Conservation (phyloP, 2,329 filamentous ascomycete genomes). For the Huntiella decipiens region DNA sequence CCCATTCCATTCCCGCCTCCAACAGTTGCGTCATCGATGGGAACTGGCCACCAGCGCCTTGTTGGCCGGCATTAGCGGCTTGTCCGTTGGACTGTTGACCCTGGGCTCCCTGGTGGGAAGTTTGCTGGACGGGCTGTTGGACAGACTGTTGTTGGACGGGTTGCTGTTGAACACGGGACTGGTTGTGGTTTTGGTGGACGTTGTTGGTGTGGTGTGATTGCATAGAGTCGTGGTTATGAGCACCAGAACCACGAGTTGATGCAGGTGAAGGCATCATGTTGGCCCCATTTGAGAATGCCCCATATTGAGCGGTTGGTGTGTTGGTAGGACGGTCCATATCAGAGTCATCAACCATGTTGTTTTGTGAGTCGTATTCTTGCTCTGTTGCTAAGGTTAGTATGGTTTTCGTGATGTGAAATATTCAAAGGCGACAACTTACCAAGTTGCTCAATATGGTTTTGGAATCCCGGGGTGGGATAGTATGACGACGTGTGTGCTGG, state of each 20-base stretch:
- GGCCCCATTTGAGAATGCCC: constrained; percentile 19
- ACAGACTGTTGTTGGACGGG: constrained; percentile 13
- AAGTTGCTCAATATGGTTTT: constrained; percentile 87
- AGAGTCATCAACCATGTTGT: constrained; percentile 71
- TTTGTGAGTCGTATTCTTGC: constrained; percentile 88
- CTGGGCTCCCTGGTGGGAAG: constrained; percentile 7
- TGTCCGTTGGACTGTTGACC: constrained; percentile 14
- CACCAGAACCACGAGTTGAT: constrained; percentile 23
- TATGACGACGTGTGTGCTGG: constrained; percentile 28
- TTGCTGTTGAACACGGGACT: constrained; percentile 14
- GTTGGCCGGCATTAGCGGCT: constrained; percentile 11
- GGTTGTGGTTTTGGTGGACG: constrained; percentile 18
- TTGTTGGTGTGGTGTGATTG: constrained; percentile 17
- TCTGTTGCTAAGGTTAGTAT: constrained; percentile 62
- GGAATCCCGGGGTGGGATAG: constrained; percentile 67
- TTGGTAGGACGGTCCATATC: constrained; percentile 34
- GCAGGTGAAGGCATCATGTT: constrained; percentile 25
- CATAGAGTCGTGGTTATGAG: neutral
- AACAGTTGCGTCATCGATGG: constrained; percentile 42
- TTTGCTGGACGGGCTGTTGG: constrained; percentile 17
- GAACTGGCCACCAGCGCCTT: constrained; percentile 25
- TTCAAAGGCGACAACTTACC: constrained; percentile 48
- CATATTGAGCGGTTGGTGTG: constrained; percentile 43
- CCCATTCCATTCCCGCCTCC: constrained; percentile 76
- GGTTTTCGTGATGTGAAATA: constrained; percentile 13